phyloP scores from a whole-genome alignment of 345 rosid species.

The Citrus reticulata region DNA sequence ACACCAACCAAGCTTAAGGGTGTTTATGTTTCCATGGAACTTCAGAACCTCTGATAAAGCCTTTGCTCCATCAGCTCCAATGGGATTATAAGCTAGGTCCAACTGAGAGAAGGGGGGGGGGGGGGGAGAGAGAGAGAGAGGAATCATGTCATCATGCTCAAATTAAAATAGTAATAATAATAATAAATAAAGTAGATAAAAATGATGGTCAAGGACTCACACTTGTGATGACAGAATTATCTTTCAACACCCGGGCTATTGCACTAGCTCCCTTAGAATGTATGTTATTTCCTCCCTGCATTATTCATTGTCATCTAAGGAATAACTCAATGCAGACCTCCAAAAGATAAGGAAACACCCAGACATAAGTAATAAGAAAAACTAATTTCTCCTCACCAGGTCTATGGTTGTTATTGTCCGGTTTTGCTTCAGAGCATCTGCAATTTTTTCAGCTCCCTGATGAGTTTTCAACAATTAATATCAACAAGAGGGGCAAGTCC shows the following conservation, averaged over 20 bases:
- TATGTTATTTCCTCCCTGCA: constrained; percentile 94
- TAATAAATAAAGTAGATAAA: not conserved
- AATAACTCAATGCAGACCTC: not conserved
- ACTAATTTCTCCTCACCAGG: constrained; percentile 53
- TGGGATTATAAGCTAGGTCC: constrained; percentile 93
- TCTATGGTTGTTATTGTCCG: constrained; percentile 69
- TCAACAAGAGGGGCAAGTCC: constrained; percentile 3
- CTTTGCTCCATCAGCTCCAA: constrained; percentile 84
- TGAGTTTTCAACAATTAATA: constrained; percentile 16
- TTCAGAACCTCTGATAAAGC: constrained; percentile 83
- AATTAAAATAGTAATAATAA: not conserved
- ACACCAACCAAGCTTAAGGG: constrained; percentile 98
- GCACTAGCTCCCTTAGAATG: constrained; percentile 68
- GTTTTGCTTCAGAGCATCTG: constrained; percentile 85
- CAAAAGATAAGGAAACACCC: not conserved
- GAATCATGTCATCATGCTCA: constrained; percentile 12
- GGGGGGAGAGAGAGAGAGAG: not conserved
- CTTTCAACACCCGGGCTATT: constrained; percentile 74
- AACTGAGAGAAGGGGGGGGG: constrained; percentile 34
- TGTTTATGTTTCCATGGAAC: constrained; percentile 80
- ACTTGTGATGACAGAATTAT: constrained; percentile 63
- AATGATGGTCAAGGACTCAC: constrained; percentile 38
- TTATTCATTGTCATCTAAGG: no score
- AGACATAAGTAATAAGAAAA: not conserved
- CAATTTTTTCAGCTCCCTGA: constrained; percentile 88